Conservation (phyloP, 176 grass and related monocot species). For the Oryza glumipatula region DNA sequence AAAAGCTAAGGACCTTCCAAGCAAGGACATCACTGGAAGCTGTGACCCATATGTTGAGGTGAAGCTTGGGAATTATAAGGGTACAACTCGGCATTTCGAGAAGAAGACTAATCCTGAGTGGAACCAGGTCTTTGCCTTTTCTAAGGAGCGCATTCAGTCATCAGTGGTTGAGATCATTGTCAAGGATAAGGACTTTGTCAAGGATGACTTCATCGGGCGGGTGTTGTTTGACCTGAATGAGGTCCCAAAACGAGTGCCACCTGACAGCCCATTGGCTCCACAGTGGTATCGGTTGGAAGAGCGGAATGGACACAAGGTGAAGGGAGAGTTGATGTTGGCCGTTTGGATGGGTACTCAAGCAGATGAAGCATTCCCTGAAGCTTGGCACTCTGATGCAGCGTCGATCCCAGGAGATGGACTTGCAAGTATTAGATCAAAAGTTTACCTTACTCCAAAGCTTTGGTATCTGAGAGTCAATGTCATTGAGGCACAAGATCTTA, state of each 20-base stretch:
- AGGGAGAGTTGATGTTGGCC: constrained; percentile 64
- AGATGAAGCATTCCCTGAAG: constrained; percentile 62
- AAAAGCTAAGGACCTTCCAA: constrained; percentile 57
- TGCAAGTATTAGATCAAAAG: constrained; percentile 63
- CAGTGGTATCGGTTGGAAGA: constrained; percentile 63
- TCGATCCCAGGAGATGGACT: constrained; percentile 54
- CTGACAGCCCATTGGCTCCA: constrained; percentile 63
- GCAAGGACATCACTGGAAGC: constrained; percentile 62
- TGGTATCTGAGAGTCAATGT: constrained; percentile 66
- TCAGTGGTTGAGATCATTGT: constrained; percentile 52
- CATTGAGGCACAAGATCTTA: constrained; percentile 58
- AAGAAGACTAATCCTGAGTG: constrained; percentile 63
- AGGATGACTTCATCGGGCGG: constrained; percentile 58
- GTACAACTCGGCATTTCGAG: constrained; percentile 50
- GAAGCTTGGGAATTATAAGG: constrained; percentile 62
- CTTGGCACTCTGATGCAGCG: constrained; percentile 67
- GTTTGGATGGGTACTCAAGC: constrained; percentile 73
- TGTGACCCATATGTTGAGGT: constrained; percentile 66
- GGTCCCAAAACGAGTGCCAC: constrained; percentile 59
- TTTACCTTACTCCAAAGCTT: constrained; percentile 66
- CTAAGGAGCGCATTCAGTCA: constrained; percentile 61
- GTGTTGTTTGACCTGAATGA: constrained; percentile 52
- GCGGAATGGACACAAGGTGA: constrained; percentile 48
- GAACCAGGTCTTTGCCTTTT: constrained; percentile 73
- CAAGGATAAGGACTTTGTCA: constrained; percentile 60